Evolutionary conservation across 805 yeast species (phyloP).

Genomic region (Ogataea pilisensis): DNA sequence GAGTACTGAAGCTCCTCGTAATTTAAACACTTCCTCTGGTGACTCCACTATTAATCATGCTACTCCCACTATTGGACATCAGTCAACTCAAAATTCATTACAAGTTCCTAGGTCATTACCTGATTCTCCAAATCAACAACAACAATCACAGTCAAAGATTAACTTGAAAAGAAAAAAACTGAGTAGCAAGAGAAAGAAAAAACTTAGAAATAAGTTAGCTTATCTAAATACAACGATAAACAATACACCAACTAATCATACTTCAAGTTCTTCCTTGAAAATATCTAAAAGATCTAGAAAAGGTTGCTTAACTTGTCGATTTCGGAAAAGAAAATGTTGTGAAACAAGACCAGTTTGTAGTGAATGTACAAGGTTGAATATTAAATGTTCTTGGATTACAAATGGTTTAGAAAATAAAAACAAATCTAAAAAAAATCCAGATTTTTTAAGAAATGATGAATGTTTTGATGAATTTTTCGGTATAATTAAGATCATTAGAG

Average conservation of each 20-base stretch:
- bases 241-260: background rate
- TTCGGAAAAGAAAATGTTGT: constrained; percentile 41
- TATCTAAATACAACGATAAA: background rate
- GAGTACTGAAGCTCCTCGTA: background rate
- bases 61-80: no score
- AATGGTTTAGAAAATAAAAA: constrained; percentile 21
- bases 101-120: constrained; percentile 14
- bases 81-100: background rate
- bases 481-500: constrained; percentile 22
- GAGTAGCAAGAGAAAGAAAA: background rate
- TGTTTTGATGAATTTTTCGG: constrained; percentile 22
- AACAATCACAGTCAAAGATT: background rate
- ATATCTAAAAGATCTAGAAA: constrained; percentile 24
- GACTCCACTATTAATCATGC: no score
- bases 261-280: background rate
- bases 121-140: constrained; percentile 7
- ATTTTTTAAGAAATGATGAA: constrained; percentile 21
- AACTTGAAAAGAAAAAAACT: background rate
- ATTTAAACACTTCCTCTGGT: no score
- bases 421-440: constrained; percentile 21
- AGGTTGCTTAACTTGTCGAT: constrained; percentile 37
- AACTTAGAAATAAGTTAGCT: background rate
- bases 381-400: constrained; percentile 24
- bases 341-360: constrained; percentile 37
- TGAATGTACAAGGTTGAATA: constrained; percentile 21